Evolutionary conservation across 352 stramenopile genomes (phyloP), one percentile per base, ranked within the genome.

Genomic region (Globisporangium solare): DNA sequence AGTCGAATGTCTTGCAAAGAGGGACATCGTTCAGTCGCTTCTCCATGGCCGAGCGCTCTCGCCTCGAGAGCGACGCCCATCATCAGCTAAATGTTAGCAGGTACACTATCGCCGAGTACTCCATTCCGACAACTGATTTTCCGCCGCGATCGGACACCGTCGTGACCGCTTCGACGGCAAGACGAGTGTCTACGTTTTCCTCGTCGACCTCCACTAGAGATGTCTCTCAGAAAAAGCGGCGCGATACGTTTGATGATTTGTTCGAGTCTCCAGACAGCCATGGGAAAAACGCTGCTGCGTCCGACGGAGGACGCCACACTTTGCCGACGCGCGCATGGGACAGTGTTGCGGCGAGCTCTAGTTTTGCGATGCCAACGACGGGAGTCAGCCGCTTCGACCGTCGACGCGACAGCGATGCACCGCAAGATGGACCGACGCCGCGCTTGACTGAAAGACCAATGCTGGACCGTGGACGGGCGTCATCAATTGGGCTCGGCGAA

Each of bases 201-300:
- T 48, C 35, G 11, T 21, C 35, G 27, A 31, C 21, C n/a, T 51
- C 37, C 10, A 22, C 40, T 8, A 37, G 47, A 58, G 37, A n/a
- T 24, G 3, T 47, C 14, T 54, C 32, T 18, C 42, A 60, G 54
- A 60, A 60, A 27, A 67, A 74, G 40, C 74, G 78, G 32, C 73
- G 79, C 55, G 78, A 71, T 52, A 92, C 82, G 14, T 92, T 92
- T 59, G 79, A 90, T 60, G 73, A 83, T 51, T 59, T 92, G 15
- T 92, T 92, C 22, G 73, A 79, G 32, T 87, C 78, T n/a, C 79
- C 82, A 13, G 80, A 72, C 54, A 54, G 40, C 17, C 32, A 55
- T 20, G 27, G 22, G 10, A 35, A 35, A 35, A 35, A 35, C 27
- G 27, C 27, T 35, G 17, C 21, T 15, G 18, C 31, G 14, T n/a